phyloP scores from a whole-genome alignment of 306 rosid species.

The Coriaria nepalensis region DNA sequence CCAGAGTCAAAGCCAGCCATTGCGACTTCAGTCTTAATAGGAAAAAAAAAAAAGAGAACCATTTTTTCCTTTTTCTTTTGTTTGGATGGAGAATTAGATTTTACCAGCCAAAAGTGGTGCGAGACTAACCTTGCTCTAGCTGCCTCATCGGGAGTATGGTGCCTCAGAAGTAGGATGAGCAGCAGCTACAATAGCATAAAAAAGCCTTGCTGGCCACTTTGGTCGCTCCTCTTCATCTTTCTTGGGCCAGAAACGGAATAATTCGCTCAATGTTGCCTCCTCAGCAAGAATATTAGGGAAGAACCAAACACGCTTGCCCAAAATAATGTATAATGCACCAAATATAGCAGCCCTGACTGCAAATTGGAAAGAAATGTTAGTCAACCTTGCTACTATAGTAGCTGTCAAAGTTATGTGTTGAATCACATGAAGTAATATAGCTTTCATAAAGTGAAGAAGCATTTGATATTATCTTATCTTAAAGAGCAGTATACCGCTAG shows the following conservation, averaged over 20 bases:
- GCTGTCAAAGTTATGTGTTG: too few relatives aligned
- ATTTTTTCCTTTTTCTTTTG: too few relatives aligned
- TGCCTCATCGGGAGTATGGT: slow-evolving; percentile 99
- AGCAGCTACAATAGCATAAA: slow-evolving; percentile 72
- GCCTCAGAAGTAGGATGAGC: slow-evolving; percentile 73
- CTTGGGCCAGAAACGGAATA: slow-evolving; percentile 88
- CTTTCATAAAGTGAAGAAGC: too few relatives aligned
- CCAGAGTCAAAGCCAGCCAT: too few relatives aligned
- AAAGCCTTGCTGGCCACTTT: slow-evolving; percentile 84
- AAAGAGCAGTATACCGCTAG: too few relatives aligned
- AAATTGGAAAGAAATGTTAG: slow-evolving; percentile 11
- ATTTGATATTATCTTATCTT: too few relatives aligned
- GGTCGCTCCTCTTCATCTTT: slow-evolving; percentile 96
- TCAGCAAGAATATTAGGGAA: slow-evolving; percentile 93
- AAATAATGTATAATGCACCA: slow-evolving; percentile 48
- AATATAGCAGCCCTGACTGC: slow-evolving; percentile 76
- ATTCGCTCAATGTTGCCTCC: slow-evolving; percentile 88
- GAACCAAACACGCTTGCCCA: slow-evolving; percentile 90
- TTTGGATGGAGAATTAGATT: too few relatives aligned
- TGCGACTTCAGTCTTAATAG: too few relatives aligned
- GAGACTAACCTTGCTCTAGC: slow-evolving; percentile 84
- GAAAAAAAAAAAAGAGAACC: too few relatives aligned
- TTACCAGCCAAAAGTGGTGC: neutral
- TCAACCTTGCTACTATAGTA: too few relatives aligned
- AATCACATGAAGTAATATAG: too few relatives aligned